Evolutionary conservation across 169 alveolate genomes (phyloP), one percentile per base, ranked within the genome.

Genomic region (Plasmodium gonderi): DNA sequence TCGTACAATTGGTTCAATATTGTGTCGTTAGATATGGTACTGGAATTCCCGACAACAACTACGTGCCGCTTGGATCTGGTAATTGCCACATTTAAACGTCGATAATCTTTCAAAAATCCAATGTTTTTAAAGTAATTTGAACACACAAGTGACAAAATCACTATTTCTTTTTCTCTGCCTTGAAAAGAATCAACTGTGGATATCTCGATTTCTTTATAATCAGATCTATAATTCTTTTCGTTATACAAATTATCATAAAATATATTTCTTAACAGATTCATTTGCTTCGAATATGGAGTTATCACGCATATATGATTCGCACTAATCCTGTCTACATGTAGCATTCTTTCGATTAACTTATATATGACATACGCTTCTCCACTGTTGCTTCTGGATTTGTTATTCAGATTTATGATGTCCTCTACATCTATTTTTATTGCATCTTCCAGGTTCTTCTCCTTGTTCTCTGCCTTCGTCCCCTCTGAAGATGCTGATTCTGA

Each of bases 21-120:
- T 20, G 38, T 64, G 38, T 90, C 94, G 40, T 78, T 90, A 1
- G 95, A 91, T 29, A 95, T 80, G 7, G 96, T 95, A 64, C 77
- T 75, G 9, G 95, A 94, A 94, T 96, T 92, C 0, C 98, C 98
- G 60, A 96, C 94, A 51, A 97, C 38, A 38, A 91, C 83, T 79
- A 96, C 92, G 29, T 96, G 97, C 81, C 95, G 93, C 79, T 95
- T 95, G 3, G 98, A 98, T 38, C 98, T 90, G 0, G 98, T 96
- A 23, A 97, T 92, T 6, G 98, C 97, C 12, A 97, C 98, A 87
- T 97, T 97, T 75, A 97, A 95, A 64, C 98, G 95, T 79, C 98
- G 94, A 26, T 89, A 94, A 79, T 97, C 98, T 44, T 49, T 74
- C 68, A 97, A 64, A 93, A 96, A 97, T 0, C 98, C 98, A 0